phyloP scores from a whole-genome alignment of 345 rosid species.

The Cardamine resedifolia region DNA sequence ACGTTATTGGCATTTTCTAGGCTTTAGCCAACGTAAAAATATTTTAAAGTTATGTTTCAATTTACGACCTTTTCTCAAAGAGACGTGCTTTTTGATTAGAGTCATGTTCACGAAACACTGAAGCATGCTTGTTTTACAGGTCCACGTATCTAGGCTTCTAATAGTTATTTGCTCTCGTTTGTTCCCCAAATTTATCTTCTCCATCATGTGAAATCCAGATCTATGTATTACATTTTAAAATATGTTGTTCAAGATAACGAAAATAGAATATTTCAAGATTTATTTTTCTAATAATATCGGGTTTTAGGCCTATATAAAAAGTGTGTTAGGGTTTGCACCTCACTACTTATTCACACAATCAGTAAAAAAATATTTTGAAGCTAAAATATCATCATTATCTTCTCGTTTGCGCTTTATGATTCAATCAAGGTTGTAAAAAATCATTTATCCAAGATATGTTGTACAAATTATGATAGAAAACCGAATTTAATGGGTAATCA shows the following conservation, averaged over 20 bases:
- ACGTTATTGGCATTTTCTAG: background rate
- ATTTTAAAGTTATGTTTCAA: background rate
- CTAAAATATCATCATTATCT: background rate
- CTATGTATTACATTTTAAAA: background rate
- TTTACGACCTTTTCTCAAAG: slow-evolving; percentile 2
- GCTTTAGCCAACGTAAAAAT: slow-evolving; percentile 8
- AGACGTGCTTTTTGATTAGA: slow-evolving; percentile 30
- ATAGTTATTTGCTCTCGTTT: background rate
- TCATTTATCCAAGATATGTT: background rate
- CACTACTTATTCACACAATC: too few species aligned
- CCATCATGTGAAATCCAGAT: background rate
- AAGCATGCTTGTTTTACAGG: slow-evolving; percentile 20
- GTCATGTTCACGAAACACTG: slow-evolving; percentile 12
- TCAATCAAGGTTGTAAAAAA: background rate
- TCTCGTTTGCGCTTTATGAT: background rate
- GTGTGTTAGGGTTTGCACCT: background rate
- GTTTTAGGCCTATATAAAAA: background rate
- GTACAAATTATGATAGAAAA: background rate
- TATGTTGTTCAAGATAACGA: background rate
- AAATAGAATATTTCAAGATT: background rate
- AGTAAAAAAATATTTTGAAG: too few species aligned
- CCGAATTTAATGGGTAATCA: background rate
- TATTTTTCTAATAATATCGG: too few species aligned
- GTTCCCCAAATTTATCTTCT: background rate
- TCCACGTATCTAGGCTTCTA: slow-evolving; percentile 17